These are phyloP conservation scores for Blastobotrys terrestris DNA, from an alignment of 805 yeast species.

Conservation along the genomic window DNA sequence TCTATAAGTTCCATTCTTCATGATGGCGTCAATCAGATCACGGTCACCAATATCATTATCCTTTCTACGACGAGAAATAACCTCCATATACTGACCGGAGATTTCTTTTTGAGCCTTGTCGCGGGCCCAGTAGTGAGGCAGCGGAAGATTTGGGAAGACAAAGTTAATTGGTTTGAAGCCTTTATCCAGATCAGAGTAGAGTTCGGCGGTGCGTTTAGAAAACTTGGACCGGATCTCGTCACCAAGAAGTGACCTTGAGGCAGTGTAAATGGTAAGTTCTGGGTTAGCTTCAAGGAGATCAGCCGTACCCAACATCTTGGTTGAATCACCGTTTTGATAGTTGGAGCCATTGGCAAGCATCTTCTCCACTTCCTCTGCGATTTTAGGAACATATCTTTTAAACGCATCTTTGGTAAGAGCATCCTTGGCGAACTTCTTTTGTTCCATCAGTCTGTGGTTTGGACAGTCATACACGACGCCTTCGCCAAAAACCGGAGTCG, in stretches of 20 bases:
- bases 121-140: constrained; percentile 76
- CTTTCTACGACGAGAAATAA: constrained; percentile 67
- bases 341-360: constrained; percentile 52
- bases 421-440: constrained; percentile 90
- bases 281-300: constrained; percentile 79
- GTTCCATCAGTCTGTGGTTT: constrained; percentile 91
- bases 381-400: constrained; percentile 78
- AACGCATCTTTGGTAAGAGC: constrained; percentile 85
- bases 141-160: constrained; percentile 89
- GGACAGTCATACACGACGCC: constrained; percentile 98
- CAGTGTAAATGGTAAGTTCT: constrained; percentile 93
- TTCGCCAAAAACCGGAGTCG: constrained; percentile 98
- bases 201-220: constrained; percentile 73
- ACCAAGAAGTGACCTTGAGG: constrained; percentile 86
- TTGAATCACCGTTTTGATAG: constrained; percentile 37
- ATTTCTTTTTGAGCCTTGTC: constrained; percentile 83
- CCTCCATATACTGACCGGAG: constrained; percentile 70
- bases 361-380: constrained; percentile 65
- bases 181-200: constrained; percentile 88
- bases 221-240: constrained; percentile 82
- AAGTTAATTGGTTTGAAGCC: constrained; percentile 96
- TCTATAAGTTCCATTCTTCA: constrained; percentile 78
- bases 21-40: constrained; percentile 83
- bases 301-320: constrained; percentile 25
- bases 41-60: constrained; percentile 74